These are phyloP conservation scores for Helicocarpus griseus DNA, from an alignment of 2,329 filamentous ascomycete species.

Conservation along the genomic window DNA sequence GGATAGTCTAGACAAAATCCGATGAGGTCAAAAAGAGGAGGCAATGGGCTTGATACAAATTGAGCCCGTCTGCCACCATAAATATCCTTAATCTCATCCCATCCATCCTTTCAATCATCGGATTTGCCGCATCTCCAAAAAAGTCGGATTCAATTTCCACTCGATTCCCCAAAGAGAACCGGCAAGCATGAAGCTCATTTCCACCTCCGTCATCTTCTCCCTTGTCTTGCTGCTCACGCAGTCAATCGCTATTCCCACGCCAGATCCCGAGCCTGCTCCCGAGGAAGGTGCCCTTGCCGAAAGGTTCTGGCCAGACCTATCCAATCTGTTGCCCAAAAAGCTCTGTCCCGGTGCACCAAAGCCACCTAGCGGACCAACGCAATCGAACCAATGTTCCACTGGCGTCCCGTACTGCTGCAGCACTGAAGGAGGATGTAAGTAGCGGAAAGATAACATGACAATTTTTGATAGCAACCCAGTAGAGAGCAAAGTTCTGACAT, in stretches of 20 bases:
- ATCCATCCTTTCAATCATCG: neutral
- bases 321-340: too few species aligned
- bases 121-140: neutral
- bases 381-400: constrained; percentile 9
- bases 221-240: constrained; percentile 8
- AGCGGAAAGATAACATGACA: neutral
- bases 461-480: neutral
- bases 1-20: neutral
- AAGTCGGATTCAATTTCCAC: neutral
- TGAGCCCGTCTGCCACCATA: neutral
- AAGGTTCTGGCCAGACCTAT: too few species aligned
- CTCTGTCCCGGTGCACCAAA: too few species aligned
- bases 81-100: neutral
- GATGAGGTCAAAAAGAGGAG: neutral
- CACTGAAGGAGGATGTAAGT: constrained; percentile 9
- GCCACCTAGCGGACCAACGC: too few species aligned
- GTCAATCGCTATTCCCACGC: constrained; percentile 9
- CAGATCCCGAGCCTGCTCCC: constrained; percentile 3
- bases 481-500: neutral
- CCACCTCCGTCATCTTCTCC: constrained; percentile 6
- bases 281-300: neutral
- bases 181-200: constrained; percentile 9
- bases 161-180: neutral
- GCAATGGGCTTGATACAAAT: neutral
- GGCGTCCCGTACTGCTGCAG: constrained; percentile 9